A percentile compares a stretch with the other conserved stretches of the same genome.
These are phyloP conservation scores for Diaporthe sp. DNA, from an alignment of 2,329 filamentous ascomycete genomes.

Conservation along the genomic window DNA sequence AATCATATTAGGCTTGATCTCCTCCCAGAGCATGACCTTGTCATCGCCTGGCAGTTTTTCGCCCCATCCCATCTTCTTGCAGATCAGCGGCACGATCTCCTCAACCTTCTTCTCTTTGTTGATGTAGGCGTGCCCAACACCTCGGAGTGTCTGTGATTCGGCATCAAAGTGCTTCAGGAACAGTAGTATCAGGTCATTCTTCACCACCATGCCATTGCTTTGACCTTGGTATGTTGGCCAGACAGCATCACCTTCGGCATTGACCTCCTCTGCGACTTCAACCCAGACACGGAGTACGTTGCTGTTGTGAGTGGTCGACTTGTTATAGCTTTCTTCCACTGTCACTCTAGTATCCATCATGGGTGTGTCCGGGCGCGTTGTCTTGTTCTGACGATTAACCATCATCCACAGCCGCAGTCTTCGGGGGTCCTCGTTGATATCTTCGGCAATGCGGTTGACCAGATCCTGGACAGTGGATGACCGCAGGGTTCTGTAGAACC, in stretches of 20 bases:
- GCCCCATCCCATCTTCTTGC: slow-evolving; percentile 88
- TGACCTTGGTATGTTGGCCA: slow-evolving; percentile 78
- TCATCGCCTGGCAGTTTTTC: slow-evolving; percentile 76
- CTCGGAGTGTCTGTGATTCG: slow-evolving; percentile 79
- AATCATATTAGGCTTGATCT: slow-evolving; percentile 99
- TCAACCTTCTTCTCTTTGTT: slow-evolving; percentile 88
- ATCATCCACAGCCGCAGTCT: slow-evolving; percentile 92
- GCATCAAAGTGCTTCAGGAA: slow-evolving; percentile 95
- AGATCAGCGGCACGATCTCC: slow-evolving; percentile 83
- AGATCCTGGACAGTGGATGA: slow-evolving; percentile 84
- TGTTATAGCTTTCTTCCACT: slow-evolving; percentile 75
- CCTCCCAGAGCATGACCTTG: slow-evolving; percentile 84
- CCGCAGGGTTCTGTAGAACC: slow-evolving; percentile 79
- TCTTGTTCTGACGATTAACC: slow-evolving; percentile 99
- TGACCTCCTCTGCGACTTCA: slow-evolving; percentile 79
- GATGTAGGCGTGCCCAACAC: slow-evolving; percentile 88
- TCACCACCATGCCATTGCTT: slow-evolving; percentile 68
- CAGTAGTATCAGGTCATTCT: slow-evolving; percentile 79
- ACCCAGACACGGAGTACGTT: slow-evolving; percentile 87
- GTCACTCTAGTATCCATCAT: slow-evolving; percentile 83
- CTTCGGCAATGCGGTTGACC: slow-evolving; percentile 76
- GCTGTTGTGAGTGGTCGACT: slow-evolving; percentile 72
- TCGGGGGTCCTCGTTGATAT: slow-evolving; percentile 76
- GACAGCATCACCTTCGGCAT: slow-evolving; percentile 75
- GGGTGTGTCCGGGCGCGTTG: slow-evolving; percentile 89